These are phyloP conservation scores for Simplicillium sp. DNA, from an alignment of 2,329 filamentous ascomycete species.

Conservation along the genomic window DNA sequence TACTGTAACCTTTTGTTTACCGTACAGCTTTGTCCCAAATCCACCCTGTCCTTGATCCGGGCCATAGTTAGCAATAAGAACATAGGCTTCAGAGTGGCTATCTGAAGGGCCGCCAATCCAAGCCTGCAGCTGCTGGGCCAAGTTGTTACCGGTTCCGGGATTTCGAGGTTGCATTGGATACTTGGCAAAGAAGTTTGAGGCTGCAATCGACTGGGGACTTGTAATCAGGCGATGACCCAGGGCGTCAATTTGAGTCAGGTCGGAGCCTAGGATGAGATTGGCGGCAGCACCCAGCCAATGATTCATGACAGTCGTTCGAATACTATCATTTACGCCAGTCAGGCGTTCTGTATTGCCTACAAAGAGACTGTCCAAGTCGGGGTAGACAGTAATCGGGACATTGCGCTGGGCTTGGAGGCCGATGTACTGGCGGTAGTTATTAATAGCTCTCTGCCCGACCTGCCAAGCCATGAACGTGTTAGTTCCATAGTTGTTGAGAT, in stretches of 20 bases:
- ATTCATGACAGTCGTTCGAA: slow-evolving; percentile 4
- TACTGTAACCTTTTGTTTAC: slow-evolving; percentile 4
- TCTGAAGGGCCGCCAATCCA: slow-evolving; percentile 7
- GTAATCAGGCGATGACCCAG: slow-evolving; percentile 5
- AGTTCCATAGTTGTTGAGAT: slow-evolving; percentile 7
- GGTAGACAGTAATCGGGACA: slow-evolving; percentile 4
- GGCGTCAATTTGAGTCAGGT: slow-evolving; percentile 4
- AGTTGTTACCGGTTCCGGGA: slow-evolving; percentile 6
- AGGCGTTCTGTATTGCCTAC: slow-evolving; percentile 2
- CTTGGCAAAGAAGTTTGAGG: slow-evolving; percentile 7
- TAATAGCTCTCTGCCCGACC: slow-evolving; percentile 7
- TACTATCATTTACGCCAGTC: slow-evolving; percentile 4
- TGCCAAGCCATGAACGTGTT: slow-evolving; percentile 5
- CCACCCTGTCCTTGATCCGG: slow-evolving; percentile 5
- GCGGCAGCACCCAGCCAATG: slow-evolving; percentile 3
- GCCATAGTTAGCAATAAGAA: slow-evolving; percentile 6
- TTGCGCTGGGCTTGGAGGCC: slow-evolving; percentile 7
- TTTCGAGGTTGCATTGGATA: slow-evolving; percentile 9
- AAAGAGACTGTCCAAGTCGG: slow-evolving; percentile 4
- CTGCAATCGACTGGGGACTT: slow-evolving; percentile 2
- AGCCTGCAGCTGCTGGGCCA: slow-evolving; percentile 5
- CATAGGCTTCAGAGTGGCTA: slow-evolving; percentile 5
- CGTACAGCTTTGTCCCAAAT: slow-evolving; percentile 3
- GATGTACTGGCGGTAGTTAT: slow-evolving; percentile 8
- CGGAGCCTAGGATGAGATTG: slow-evolving; percentile 4